phyloP scores from a whole-genome alignment of 495 filamentous ascomycete genomes.

The Aspergillus egyptiacus region DNA sequence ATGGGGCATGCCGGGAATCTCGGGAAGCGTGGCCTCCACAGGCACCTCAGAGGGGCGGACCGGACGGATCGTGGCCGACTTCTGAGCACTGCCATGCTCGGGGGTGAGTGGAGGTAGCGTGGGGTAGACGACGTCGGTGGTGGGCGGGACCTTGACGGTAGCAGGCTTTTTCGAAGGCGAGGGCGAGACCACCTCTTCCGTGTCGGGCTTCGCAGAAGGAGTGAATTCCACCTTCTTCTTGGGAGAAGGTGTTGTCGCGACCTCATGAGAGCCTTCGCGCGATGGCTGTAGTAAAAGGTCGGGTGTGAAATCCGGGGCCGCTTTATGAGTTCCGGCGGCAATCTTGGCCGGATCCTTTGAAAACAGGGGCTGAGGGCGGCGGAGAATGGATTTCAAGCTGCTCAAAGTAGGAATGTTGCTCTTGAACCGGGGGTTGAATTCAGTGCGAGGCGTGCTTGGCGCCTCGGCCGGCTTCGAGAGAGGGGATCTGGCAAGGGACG shows the following conservation, averaged over 20 bases:
- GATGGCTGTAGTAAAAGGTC: slow-evolving; percentile 40
- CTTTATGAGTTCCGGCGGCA: slow-evolving; percentile 54
- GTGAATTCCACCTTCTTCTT: slow-evolving; percentile 60
- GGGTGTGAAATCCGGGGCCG: slow-evolving; percentile 42
- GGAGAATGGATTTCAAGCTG: slow-evolving; percentile 57
- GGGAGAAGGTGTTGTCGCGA: slow-evolving; percentile 38
- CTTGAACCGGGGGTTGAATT: slow-evolving; percentile 44
- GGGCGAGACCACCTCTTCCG: slow-evolving; percentile 34
- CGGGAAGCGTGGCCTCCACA: slow-evolving; percentile 20
- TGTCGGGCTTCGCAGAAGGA: slow-evolving; percentile 43
- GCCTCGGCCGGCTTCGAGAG: slow-evolving; percentile 36
- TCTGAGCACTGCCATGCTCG: slow-evolving; percentile 20
- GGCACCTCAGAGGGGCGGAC: slow-evolving; percentile 29
- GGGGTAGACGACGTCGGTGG: slow-evolving; percentile 39
- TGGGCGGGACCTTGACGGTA: slow-evolving; percentile 16
- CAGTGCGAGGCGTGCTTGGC: slow-evolving; percentile 42
- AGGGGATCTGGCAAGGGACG: slow-evolving; percentile 46
- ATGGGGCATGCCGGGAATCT: slow-evolving; percentile 51
- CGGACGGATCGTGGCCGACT: slow-evolving; percentile 29
- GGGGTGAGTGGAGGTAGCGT: slow-evolving; percentile 37
- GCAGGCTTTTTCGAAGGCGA: slow-evolving; percentile 41
- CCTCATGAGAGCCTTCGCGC: slow-evolving; percentile 20
- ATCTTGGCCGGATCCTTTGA: slow-evolving; percentile 55
- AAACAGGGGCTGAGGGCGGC: slow-evolving; percentile 54
- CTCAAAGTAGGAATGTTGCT: slow-evolving; percentile 34